Conservation (phyloP, 2,329 filamentous ascomycete genomes). For the Penicillium capsulatum region DNA sequence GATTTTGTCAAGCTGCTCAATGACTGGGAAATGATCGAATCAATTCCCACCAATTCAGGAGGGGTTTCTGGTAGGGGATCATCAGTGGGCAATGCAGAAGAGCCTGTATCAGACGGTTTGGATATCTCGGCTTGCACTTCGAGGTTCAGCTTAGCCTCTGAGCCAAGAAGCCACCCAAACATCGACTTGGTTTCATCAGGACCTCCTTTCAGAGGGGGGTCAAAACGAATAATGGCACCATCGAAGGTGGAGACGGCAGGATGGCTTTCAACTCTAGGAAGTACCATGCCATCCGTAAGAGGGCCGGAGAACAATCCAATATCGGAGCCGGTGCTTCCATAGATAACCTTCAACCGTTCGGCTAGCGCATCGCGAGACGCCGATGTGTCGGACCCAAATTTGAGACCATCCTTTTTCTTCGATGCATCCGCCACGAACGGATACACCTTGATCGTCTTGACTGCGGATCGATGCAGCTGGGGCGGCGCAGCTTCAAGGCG, state of each 20-base stretch:
- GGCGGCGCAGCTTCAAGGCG: constrained; percentile 78
- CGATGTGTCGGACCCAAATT: constrained; percentile 83
- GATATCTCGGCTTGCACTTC: constrained; percentile 73
- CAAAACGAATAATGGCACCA: constrained; percentile 77
- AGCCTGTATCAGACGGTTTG: constrained; percentile 52
- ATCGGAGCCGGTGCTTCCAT: constrained; percentile 55
- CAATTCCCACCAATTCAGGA: constrained; percentile 76
- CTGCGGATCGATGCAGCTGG: constrained; percentile 62
- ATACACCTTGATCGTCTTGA: constrained; percentile 70
- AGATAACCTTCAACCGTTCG: constrained; percentile 67
- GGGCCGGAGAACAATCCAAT: constrained; percentile 72
- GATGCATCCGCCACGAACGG: constrained; percentile 64
- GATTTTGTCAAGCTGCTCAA: constrained; percentile 73
- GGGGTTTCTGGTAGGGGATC: constrained; percentile 53
- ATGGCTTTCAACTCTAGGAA: constrained; percentile 59
- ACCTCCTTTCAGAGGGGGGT: constrained; percentile 49
- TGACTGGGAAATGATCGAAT: constrained; percentile 67
- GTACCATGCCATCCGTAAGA: constrained; percentile 79
- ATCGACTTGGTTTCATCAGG: constrained; percentile 31
- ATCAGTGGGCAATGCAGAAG: constrained; percentile 45
- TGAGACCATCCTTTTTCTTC: constrained; percentile 63
- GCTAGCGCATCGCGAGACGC: constrained; percentile 71
- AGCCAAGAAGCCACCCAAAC: constrained; percentile 67
- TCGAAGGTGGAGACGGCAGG: constrained; percentile 63
- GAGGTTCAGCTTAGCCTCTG: constrained; percentile 68